Conservation (phyloP, 768 basidiomycete species). For the Mycena epipterygia region DNA sequence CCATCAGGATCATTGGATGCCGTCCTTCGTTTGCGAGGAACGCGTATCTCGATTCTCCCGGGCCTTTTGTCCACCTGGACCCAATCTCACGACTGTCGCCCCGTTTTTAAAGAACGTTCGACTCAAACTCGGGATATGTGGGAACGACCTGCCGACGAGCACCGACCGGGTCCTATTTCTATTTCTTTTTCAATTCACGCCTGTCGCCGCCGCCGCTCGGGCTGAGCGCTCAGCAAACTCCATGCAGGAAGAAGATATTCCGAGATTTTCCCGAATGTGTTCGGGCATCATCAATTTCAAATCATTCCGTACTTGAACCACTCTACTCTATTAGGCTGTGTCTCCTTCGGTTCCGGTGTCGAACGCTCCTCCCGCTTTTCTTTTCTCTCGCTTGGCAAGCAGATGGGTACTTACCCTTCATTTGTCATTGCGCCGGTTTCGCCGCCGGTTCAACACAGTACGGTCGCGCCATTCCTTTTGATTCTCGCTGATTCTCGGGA, state of each 20-base stretch:
- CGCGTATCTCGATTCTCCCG: not conserved
- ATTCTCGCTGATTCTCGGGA: not conserved
- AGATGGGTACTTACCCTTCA: too few species aligned
- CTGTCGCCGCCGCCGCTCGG: not conserved
- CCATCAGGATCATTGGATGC: not conserved
- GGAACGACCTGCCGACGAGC: not conserved
- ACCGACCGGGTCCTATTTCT: not conserved
- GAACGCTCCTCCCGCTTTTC: too few species aligned
- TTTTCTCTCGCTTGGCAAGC: too few species aligned
- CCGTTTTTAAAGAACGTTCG: not conserved
- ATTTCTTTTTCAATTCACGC: not conserved
- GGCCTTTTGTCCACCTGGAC: not conserved
- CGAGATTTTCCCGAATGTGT: not conserved
- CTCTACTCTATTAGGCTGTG: too few species aligned
- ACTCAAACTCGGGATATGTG: not conserved
- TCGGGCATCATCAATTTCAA: not conserved
- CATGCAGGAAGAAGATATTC: not conserved
- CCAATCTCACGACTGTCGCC: constrained; percentile 15
- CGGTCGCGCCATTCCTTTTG: not conserved
- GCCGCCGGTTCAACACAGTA: not conserved
- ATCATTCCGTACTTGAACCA: too few species aligned
- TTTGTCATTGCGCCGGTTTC: not conserved
- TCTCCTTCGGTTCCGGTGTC: too few species aligned
- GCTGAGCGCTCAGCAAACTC: not conserved
- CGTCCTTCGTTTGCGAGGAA: too few species aligned